These are phyloP conservation scores for Davidsoniella eucalypti DNA, from an alignment of 2,329 filamentous ascomycete genomes.

Conservation along the genomic window DNA sequence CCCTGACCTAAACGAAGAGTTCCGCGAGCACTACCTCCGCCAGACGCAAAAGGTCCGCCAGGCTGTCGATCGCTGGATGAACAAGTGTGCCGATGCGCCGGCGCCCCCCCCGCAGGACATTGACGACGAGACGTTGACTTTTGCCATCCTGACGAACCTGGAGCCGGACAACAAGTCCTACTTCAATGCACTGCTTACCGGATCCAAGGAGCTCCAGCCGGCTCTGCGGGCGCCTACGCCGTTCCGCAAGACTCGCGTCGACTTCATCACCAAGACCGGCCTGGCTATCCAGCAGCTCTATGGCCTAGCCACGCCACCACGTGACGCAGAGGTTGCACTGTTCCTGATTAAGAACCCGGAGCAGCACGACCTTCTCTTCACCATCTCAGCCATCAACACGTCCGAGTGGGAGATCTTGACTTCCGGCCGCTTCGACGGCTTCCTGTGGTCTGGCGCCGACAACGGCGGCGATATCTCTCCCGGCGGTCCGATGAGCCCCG, in stretches of 20 bases:
- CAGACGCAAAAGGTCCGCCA: slow-evolving; percentile 85
- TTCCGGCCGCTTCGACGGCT: slow-evolving; percentile 88
- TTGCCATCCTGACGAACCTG: slow-evolving; percentile 83
- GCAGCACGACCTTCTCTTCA: slow-evolving; percentile 74
- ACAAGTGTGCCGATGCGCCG: slow-evolving; percentile 56
- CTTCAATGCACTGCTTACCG: slow-evolving; percentile 64
- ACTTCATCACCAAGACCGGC: slow-evolving; percentile 59
- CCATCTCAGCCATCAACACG: slow-evolving; percentile 69
- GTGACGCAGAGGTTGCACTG: slow-evolving; percentile 72
- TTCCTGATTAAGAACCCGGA: slow-evolving; percentile 70
- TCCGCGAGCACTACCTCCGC: slow-evolving; percentile 76
- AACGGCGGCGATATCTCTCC: slow-evolving; percentile 28
- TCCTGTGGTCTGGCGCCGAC: slow-evolving; percentile 85
- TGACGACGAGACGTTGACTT: slow-evolving; percentile 83
- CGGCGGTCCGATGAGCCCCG: slow-evolving; percentile 36
- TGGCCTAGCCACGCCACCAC: slow-evolving; percentile 52
- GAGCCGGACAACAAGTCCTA: slow-evolving; percentile 57
- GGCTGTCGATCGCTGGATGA: slow-evolving; percentile 84
- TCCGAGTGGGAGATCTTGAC: slow-evolving; percentile 96
- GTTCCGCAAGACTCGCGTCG: slow-evolving; percentile 45
- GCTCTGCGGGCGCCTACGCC: slow-evolving; percentile 53
- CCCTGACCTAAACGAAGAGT: slow-evolving; percentile 86
- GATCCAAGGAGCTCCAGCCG: slow-evolving; percentile 38
- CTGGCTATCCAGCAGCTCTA: slow-evolving; percentile 75
- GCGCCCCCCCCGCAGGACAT: slow-evolving; percentile 70